phyloP scores from a whole-genome alignment of 2,329 filamentous ascomycete species.

The Tympanopsis confertula region DNA sequence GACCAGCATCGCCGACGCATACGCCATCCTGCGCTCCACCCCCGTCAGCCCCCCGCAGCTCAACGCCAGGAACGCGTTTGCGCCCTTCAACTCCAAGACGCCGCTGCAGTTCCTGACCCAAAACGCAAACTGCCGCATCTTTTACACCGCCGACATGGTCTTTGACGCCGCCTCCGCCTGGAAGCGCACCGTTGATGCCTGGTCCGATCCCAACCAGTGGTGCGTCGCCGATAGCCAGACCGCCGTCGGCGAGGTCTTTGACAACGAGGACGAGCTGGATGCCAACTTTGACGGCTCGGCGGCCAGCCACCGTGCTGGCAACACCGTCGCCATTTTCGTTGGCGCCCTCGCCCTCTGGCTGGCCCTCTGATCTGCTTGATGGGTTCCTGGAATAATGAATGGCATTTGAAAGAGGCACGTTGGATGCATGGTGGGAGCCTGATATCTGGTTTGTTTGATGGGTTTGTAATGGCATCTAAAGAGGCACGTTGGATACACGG shows the following conservation, averaged over 20 bases:
- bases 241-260: conserved; percentile 6
- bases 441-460: no score
- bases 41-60: conserved; percentile 17
- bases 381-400: no score
- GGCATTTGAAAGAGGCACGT: no score
- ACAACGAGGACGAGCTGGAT: no score
- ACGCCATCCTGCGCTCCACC: conserved; percentile 18
- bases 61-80: conserved; percentile 27
- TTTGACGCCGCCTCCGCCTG: conserved; percentile 31
- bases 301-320: no score
- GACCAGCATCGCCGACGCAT: conserved; percentile 17
- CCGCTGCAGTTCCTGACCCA: conserved; percentile 36
- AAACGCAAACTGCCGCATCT: conserved; percentile 35
- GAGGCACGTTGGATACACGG: no score
- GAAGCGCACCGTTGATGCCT: conserved; percentile 27
- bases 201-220: conserved; percentile 15
- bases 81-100: conserved; percentile 21
- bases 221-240: conserved; percentile 19
- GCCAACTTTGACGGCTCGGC: no score
- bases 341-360: no score
- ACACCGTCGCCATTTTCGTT: no score
- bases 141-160: conserved; percentile 36
- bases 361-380: no score
- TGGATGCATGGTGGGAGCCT: no score
- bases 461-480: no score